These are phyloP conservation scores for Dioszegia hungarica DNA, from an alignment of 768 basidiomycete genomes.

Conservation along the genomic window DNA sequence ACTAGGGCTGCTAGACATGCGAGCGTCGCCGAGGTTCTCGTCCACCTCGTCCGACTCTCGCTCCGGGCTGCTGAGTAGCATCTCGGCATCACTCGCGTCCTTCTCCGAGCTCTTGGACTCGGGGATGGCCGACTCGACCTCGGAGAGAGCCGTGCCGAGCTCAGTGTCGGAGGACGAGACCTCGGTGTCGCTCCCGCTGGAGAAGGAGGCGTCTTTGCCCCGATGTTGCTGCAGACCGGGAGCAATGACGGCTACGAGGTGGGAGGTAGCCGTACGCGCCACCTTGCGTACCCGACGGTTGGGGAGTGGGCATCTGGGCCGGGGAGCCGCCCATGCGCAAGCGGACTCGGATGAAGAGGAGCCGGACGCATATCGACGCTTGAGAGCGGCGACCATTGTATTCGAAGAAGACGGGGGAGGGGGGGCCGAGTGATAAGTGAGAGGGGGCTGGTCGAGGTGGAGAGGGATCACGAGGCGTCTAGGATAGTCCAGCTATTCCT, in stretches of 20 bases:
- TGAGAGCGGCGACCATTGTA: background rate
- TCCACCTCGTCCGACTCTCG: conserved; percentile 4
- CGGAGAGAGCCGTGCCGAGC: conserved; percentile 3
- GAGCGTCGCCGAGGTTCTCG: background rate
- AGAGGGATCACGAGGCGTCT: no score
- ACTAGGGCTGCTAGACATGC: background rate
- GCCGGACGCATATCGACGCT: background rate
- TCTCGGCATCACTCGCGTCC: background rate
- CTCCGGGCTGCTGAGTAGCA: background rate
- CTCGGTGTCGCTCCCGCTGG: background rate
- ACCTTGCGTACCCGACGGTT: background rate
- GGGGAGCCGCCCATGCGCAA: background rate
- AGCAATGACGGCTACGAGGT: background rate
- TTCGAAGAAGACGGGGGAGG: background rate
- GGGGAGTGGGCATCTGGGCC: background rate
- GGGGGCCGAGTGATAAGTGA: no score
- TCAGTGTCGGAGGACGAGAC: conserved; percentile 2
- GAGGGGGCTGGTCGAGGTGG: no score
- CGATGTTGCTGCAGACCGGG: background rate
- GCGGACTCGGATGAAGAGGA: background rate
- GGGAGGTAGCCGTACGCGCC: background rate
- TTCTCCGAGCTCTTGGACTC: background rate
- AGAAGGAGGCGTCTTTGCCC: background rate
- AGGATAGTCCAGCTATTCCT: no score
- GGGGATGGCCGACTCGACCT: background rate